Conservation (phyloP, 306 rosid genomes). For the Chamaecrista fasciculata region DNA sequence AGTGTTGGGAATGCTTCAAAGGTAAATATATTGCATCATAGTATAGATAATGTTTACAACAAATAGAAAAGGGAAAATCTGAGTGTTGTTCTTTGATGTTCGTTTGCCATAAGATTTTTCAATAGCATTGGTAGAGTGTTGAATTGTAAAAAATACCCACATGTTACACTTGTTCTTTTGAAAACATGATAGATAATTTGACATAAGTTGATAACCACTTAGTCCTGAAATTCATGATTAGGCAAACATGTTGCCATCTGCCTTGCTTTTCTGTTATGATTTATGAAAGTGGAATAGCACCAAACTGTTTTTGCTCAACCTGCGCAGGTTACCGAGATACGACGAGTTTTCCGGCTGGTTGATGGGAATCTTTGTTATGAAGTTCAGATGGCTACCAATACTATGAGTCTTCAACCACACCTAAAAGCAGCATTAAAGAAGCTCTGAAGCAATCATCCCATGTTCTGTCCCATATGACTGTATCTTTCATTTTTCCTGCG, state of each 20-base stretch:
- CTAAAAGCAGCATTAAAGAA: slow-evolving; percentile 65
- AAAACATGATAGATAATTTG: background rate
- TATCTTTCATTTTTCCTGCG: too few relatives aligned
- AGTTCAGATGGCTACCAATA: slow-evolving; percentile 77
- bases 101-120: too few relatives aligned
- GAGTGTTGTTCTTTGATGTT: too few relatives aligned
- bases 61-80: too few relatives aligned
- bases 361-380: slow-evolving; percentile 60
- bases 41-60: too few relatives aligned
- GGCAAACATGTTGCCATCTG: background rate
- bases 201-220: background rate
- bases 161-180: background rate
- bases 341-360: slow-evolving; percentile 51
- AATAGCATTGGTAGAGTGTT: too few relatives aligned
- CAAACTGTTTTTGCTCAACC: background rate
- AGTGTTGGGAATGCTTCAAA: slow-evolving; percentile 82
- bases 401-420: slow-evolving; percentile 61
- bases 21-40: slow-evolving; percentile 61
- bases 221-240: background rate
- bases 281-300: background rate
- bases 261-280: background rate
- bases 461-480: background rate
- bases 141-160: too few relatives aligned
- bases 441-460: slow-evolving; percentile 38
- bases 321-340: slow-evolving; percentile 64